Percentiles rank a stretch among this genome's conserved stretches.
Conservation (phyloP, 2,329 filamentous ascomycete species). For the Zymoseptoria crescenta region DNA sequence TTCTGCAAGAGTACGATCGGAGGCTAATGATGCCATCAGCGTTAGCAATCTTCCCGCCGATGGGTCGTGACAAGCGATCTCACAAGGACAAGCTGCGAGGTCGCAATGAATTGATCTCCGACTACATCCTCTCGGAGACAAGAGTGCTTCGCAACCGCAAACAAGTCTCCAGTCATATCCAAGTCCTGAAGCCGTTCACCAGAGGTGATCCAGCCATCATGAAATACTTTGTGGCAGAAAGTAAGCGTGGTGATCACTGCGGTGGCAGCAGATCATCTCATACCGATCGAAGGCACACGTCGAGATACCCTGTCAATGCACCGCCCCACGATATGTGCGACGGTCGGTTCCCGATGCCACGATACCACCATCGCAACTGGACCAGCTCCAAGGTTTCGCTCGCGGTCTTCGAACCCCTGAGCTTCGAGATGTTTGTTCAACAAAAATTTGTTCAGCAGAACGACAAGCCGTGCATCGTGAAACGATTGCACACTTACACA, state of each 20-base stretch:
- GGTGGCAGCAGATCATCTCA: slow-evolving; percentile 4
- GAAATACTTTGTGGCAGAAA: slow-evolving; percentile 34
- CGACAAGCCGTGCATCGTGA: slow-evolving; percentile 16
- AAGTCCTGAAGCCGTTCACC: slow-evolving; percentile 52
- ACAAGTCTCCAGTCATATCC: slow-evolving; percentile 57
- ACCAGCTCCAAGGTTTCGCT: slow-evolving; percentile 15
- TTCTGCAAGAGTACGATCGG: not conserved
- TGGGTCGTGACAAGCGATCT: slow-evolving; percentile 46
- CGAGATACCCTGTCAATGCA: slow-evolving; percentile 16
- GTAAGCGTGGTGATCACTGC: slow-evolving; percentile 10
- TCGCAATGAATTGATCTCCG: slow-evolving; percentile 54
- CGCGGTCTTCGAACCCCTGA: slow-evolving; percentile 23
- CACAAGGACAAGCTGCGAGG: slow-evolving; percentile 47
- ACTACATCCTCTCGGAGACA: slow-evolving; percentile 49
- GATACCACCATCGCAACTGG: slow-evolving; percentile 5
- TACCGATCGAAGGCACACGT: slow-evolving; percentile 11
- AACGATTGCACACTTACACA: slow-evolving; percentile 34
- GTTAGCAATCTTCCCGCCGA: slow-evolving; percentile 50
- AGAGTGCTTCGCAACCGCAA: slow-evolving; percentile 48
- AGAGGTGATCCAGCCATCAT: slow-evolving; percentile 44
- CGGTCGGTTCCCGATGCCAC: not conserved
- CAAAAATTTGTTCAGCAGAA: slow-evolving; percentile 16
- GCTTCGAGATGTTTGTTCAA: slow-evolving; percentile 38
- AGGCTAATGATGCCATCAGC: not conserved
- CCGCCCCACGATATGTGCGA: slow-evolving; percentile 7